These are phyloP conservation scores for Cetraspora pellucida DNA, from an alignment of 192 early-diverging fungal genomes.

Conservation along the genomic window DNA sequence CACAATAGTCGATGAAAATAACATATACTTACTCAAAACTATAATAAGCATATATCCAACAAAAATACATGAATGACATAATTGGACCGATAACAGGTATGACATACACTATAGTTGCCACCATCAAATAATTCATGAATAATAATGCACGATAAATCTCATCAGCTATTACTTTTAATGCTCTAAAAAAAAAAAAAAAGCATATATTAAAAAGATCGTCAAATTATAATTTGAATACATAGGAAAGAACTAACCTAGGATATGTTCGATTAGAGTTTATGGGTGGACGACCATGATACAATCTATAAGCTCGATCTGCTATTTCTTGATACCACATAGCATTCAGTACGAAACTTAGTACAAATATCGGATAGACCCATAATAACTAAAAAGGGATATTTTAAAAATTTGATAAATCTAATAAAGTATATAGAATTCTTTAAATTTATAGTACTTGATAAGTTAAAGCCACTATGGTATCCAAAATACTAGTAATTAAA, in stretches of 20 bases:
- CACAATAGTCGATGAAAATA: slow-evolving; percentile 30
- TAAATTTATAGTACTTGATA: slow-evolving; percentile 34
- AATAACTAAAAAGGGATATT: slow-evolving; percentile 39
- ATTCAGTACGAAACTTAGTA: slow-evolving; percentile 54
- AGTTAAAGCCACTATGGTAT: slow-evolving; percentile 32
- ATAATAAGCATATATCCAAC: slow-evolving; percentile 53
- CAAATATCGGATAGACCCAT: slow-evolving; percentile 62
- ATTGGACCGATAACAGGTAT: slow-evolving; percentile 48
- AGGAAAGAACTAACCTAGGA: slow-evolving; percentile 25
- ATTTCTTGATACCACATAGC: slow-evolving; percentile 61
- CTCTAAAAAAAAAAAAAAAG: neutral
- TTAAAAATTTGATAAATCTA: slow-evolving; percentile 1
- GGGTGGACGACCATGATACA: slow-evolving; percentile 50
- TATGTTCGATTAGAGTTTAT: slow-evolving; percentile 38
- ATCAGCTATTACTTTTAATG: slow-evolving; percentile 40
- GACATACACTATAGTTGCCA: slow-evolving; percentile 38
- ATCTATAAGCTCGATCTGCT: slow-evolving; percentile 50
- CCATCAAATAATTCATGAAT: slow-evolving; percentile 49
- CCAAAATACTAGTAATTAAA: slow-evolving; percentile 30
- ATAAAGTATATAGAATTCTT: neutral
- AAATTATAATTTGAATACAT: neutral
- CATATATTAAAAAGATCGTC: neutral
- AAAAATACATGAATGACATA: slow-evolving; percentile 47
- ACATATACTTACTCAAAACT: slow-evolving; percentile 52
- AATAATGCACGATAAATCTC: slow-evolving; percentile 53